Percentiles rank a stretch among this genome's conserved stretches.
Conservation (phyloP, 257 asterid genomes). For the Paraleonurus japonicus region DNA sequence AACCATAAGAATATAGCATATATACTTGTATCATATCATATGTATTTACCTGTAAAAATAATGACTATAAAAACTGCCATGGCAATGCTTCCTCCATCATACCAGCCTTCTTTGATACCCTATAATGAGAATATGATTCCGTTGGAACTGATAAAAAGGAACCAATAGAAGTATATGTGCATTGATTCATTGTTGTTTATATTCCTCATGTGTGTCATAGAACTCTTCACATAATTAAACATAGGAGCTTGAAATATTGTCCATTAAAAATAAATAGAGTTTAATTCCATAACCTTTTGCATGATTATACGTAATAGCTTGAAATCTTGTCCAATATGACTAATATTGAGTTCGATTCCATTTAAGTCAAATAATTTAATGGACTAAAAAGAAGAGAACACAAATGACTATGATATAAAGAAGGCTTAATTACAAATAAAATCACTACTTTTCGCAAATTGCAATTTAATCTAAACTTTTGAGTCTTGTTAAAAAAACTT, state of each 20-base stretch:
- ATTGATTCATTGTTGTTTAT: neutral
- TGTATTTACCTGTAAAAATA: conserved; percentile 61
- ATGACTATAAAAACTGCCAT: conserved; percentile 82
- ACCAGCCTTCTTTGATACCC: conserved; percentile 97
- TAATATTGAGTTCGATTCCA: neutral
- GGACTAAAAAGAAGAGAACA: neutral
- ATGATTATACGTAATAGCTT: conserved; percentile 8
- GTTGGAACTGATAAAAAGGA: conserved; percentile 6
- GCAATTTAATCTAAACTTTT: too few relatives aligned
- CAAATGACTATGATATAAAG: neutral
- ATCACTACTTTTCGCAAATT: too few relatives aligned
- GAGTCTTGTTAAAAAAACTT: too few relatives aligned
- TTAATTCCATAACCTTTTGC: neutral
- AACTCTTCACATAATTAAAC: conserved; percentile 14
- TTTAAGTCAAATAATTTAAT: conserved; percentile 13
- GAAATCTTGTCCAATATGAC: neutral
- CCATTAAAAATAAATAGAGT: neutral
- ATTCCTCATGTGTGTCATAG: conserved; percentile 9
- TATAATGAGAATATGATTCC: conserved; percentile 26
- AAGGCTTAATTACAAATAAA: too few relatives aligned
- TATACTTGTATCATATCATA: neutral
- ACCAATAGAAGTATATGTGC: neutral
- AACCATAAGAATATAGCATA: neutral
- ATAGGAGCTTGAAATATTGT: conserved; percentile 4
- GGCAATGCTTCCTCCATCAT: conserved; percentile 96